Percentiles rank a stretch among this genome's conserved stretches.
Conservation (phyloP, 169 alveolate genomes). For the Cryptosporidium sp. region DNA sequence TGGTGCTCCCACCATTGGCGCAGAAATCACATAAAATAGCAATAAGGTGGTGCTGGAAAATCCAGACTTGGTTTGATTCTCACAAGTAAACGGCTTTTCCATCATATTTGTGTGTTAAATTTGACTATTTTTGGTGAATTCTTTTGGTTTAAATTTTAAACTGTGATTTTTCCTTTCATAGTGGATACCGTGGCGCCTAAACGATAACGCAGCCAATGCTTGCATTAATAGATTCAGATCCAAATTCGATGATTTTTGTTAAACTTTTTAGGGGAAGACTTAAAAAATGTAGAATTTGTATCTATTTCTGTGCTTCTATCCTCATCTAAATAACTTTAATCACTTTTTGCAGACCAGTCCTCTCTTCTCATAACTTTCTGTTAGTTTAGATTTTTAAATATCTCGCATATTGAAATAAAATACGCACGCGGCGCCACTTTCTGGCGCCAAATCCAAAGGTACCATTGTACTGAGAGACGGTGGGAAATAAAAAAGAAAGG, state of each 20-base stretch:
- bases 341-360: background rate
- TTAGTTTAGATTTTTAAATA: background rate
- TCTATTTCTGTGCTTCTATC: too few relatives aligned
- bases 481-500: background rate
- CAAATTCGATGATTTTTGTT: background rate
- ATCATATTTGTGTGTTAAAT: constrained; percentile 12
- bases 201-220: constrained; percentile 5
- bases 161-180: background rate
- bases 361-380: background rate
- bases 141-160: background rate
- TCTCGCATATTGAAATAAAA: background rate
- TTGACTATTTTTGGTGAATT: background rate
- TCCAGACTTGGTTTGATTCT: constrained; percentile 68
- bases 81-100: constrained; percentile 35
- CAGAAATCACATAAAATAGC: constrained; percentile 41
- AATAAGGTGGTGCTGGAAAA: constrained; percentile 20
- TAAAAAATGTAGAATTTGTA: too few relatives aligned
- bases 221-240: constrained; percentile 19
- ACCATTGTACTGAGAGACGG: constrained; percentile 8
- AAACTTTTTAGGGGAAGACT: background rate
- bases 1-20: constrained; percentile 71
- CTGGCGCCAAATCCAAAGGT: constrained; percentile 26
- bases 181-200: constrained; percentile 73
- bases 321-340: too few relatives aligned
- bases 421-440: background rate